Base-by-base conservation (phyloP, 768 basidiomycete genomes). In the Hypsizygus marmoreus region DNA sequence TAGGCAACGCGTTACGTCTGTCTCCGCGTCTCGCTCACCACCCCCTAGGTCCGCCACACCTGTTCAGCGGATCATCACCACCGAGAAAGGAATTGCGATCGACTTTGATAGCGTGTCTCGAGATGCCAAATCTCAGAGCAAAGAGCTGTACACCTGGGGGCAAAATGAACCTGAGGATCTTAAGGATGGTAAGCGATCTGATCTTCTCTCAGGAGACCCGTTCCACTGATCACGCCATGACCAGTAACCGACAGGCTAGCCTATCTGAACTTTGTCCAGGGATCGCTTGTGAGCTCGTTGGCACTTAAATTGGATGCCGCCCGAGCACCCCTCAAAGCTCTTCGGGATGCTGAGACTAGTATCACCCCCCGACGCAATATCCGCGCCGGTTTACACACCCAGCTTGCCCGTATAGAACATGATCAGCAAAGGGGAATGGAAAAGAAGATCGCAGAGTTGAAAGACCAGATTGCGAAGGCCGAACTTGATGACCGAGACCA, bases 101-200 rank as follows among this genome's bases (percentile, higher is more conserved):
- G 88, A 89, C 63, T 77, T 80, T 56, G 86, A 91, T 53, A 75
- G 73, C 46, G 64, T 84, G 23, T 71, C 82, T 3, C 79, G 85
- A 53, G 83, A 90, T 56, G 58, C 75, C 6, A 84, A 91, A 60
- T 68, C 77, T 1, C 81, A 84, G 60, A 88, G 88, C 75, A 92
- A 91, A 66, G 91, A 92, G 49, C 69, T 92, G 19, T 93, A 90
- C 56, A 79, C 78, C 11, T 93, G 90, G 90, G 90, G 91, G 10
- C 89, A 91, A 61, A 57, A 61, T 1, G 85, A 91, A 56, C 63
- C 67, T 4, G 73, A 77, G 14, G 91, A 93, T 70, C 49, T 93
- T 62, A 90, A 80, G 57, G 91, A 91, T 69, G 86, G 87, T 84
- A 44, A 34, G 75, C 38, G 26, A n/a, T 11, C 25, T 47, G 25